Evolutionary conservation across 495 filamentous ascomycete genomes (phyloP), one percentile per base, ranked within the genome.

Genomic region (Aspergillus carlsbadensis): DNA sequence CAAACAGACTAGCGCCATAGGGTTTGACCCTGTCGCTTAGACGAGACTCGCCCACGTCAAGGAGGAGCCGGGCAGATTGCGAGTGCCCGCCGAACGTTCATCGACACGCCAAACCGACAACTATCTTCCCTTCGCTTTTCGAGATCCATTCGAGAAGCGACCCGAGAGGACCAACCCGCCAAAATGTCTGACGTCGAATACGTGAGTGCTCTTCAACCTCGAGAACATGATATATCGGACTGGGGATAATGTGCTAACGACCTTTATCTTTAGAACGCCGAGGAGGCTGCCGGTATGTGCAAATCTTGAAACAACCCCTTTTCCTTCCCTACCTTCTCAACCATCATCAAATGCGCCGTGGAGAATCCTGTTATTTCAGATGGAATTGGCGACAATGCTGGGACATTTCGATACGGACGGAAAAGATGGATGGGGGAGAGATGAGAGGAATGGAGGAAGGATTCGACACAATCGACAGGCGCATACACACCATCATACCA

Each of bases 131-230:
- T 69, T 76, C 74, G 72, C 71, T 75, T 78, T 79, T 78, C 77
- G 71, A 80, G 71, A 70, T 56, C 61, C 66, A 70, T 70, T 77
- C 78, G 74, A 66, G 74, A 80, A 75, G 76, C 78, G 73, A 74
- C 70, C 66, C 65, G 65, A 68, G 71, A 76, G 73, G 78, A 72
- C 72, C 64, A 50, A 65, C 68, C 78, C 81, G 82, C 80, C 84
- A 92, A 80, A 81, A 96, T 96, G 91, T 91, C 91, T 84, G 91
- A 96, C 81, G 68, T 67, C 68, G 88, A 91, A 79, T 96, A 96
- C 83, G 90, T 93, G 82, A 78, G 90, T 90, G 18, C 45, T 52
- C 49, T 42, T 26, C 40, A 31, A 42, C 13, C 17, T 43, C 13
- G 4, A 45, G 52, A 41, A n/a, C 33, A 52, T 48, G 17, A 10